A percentile compares a stretch with the other conserved stretches of the same genome.
phyloP scores from a whole-genome alignment of 1,284 basidiomycete species.

The Thecaphora frezii region DNA sequence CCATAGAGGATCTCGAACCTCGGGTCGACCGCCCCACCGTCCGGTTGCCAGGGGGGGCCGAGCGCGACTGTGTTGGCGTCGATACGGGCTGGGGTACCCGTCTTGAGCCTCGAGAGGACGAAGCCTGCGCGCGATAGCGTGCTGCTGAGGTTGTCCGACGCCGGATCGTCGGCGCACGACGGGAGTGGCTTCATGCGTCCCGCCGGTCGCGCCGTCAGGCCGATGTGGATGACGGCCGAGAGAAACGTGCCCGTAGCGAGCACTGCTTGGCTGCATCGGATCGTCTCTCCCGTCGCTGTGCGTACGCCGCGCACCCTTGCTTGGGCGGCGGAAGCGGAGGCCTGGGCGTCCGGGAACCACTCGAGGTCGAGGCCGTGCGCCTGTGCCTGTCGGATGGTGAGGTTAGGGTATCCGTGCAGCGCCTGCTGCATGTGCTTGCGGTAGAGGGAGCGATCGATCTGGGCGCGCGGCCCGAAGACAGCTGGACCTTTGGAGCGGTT shows the following conservation, averaged over 20 bases:
- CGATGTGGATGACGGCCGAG: conserved; percentile 83
- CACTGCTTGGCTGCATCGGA: conserved; percentile 76
- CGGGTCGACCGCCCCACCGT: conserved; percentile 6
- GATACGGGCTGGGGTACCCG: conserved; percentile 82
- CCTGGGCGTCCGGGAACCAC: conserved; percentile 51
- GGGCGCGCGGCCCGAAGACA: conserved; percentile 83
- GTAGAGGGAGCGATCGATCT: conserved; percentile 81
- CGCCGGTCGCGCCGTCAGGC: conserved; percentile 75
- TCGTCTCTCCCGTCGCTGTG: conserved; percentile 74
- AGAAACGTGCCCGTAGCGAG: conserved; percentile 89
- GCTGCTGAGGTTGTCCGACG: conserved; percentile 69
- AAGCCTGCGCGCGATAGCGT: conserved; percentile 77
- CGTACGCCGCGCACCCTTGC: conserved; percentile 71
- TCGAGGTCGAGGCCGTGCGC: conserved; percentile 78
- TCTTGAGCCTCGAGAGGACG: conserved; percentile 78
- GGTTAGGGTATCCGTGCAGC: conserved; percentile 69
- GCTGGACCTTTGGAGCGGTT: conserved; percentile 84
- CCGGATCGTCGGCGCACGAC: conserved; percentile 61
- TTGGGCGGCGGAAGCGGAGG: conserved; percentile 59
- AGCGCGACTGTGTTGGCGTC: conserved; percentile 73
- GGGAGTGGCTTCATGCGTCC: conserved; percentile 78
- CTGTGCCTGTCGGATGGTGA: conserved; percentile 72
- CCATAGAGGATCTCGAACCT: conserved; percentile 27
- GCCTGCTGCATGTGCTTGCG: conserved; percentile 76
- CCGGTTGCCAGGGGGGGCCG: conserved; percentile 25